A percentile compares a stretch with the other conserved stretches of the same genome.
Conservation (phyloP, 768 basidiomycete genomes). For the Boletus rubescentipes region DNA sequence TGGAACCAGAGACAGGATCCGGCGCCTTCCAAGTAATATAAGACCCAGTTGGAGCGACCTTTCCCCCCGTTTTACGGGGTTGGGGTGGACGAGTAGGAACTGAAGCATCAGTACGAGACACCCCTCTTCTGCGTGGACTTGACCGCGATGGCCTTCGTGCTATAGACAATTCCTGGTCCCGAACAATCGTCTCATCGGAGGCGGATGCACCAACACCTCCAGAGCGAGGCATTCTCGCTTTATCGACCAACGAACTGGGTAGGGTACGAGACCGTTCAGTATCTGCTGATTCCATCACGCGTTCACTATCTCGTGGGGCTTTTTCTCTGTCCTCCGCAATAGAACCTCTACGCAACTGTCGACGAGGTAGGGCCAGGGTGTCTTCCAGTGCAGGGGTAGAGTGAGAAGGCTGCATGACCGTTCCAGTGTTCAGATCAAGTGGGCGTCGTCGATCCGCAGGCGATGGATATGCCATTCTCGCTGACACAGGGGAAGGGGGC, state of each 20-base stretch:
- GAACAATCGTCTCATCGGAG: slow-evolving; percentile 21
- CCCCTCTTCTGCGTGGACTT: slow-evolving; percentile 20
- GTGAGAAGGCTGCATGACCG: slow-evolving; percentile 26
- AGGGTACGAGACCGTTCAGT: slow-evolving; percentile 19
- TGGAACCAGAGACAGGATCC: slow-evolving; percentile 32
- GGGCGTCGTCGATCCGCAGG: slow-evolving; percentile 28
- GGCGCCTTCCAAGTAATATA: slow-evolving; percentile 31
- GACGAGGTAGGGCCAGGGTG: slow-evolving; percentile 23
- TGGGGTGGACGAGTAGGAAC: slow-evolving; percentile 22
- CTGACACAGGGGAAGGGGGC: slow-evolving; percentile 36
- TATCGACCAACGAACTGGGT: slow-evolving; percentile 17
- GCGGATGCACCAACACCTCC: slow-evolving; percentile 16
- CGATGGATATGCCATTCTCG: slow-evolving; percentile 25
- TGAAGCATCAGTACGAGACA: slow-evolving; percentile 18
- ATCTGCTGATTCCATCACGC: slow-evolving; percentile 18
- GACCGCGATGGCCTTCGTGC: slow-evolving; percentile 16
- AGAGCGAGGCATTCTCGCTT: slow-evolving; percentile 10
- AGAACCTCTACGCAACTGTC: slow-evolving; percentile 28
- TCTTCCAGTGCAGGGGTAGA: slow-evolving; percentile 34
- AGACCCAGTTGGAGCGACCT: slow-evolving; percentile 20
- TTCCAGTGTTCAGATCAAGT: slow-evolving; percentile 19
- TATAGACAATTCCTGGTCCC: slow-evolving; percentile 20
- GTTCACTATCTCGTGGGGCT: slow-evolving; percentile 23
- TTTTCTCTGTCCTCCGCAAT: slow-evolving; percentile 28
- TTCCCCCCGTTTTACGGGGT: slow-evolving; percentile 25